These are phyloP conservation scores for Russula compacta DNA, from an alignment of 768 basidiomycete species.

Conservation along the genomic window DNA sequence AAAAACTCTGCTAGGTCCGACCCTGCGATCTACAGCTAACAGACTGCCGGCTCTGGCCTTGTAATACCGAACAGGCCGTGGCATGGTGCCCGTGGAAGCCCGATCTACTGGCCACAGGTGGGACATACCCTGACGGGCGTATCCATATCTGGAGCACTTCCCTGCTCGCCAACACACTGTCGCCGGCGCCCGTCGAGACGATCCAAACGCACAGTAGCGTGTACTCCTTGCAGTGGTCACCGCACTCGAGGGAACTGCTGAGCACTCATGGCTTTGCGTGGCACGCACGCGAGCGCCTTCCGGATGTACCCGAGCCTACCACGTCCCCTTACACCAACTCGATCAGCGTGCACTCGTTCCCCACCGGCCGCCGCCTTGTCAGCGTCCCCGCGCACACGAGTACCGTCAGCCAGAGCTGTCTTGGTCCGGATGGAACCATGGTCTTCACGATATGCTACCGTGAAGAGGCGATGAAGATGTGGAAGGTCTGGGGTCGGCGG, in stretches of 20 bases:
- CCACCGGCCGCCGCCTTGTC: conserved; percentile 41
- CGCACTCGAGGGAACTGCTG: conserved; percentile 48
- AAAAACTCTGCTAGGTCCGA: neutral
- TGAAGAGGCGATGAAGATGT: conserved; percentile 67
- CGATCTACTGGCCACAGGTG: conserved; percentile 57
- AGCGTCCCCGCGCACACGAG: conserved; percentile 48
- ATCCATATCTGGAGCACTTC: conserved; percentile 47
- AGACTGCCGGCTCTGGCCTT: neutral
- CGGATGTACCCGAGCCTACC: conserved; percentile 10
- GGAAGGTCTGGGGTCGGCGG: conserved; percentile 47
- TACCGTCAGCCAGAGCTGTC: conserved; percentile 49
- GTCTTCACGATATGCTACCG: conserved; percentile 55
- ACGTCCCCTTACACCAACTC: conserved; percentile 31
- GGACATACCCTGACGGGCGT: conserved; percentile 51
- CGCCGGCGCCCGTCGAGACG: conserved; percentile 40
- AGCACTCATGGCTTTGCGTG: conserved; percentile 51
- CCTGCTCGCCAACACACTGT: conserved; percentile 33
- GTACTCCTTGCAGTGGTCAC: conserved; percentile 52
- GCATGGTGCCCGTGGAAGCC: conserved; percentile 72
- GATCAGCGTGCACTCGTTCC: conserved; percentile 46
- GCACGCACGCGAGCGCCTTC: conserved; percentile 17
- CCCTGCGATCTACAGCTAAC: conserved; percentile 1
- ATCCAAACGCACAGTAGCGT: conserved; percentile 40
- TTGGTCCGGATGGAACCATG: conserved; percentile 53
- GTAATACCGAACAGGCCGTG: conserved; percentile 39